Base-by-base conservation (phyloP, 169 alveolate genomes). In the Plasmodium vivax region DNA sequence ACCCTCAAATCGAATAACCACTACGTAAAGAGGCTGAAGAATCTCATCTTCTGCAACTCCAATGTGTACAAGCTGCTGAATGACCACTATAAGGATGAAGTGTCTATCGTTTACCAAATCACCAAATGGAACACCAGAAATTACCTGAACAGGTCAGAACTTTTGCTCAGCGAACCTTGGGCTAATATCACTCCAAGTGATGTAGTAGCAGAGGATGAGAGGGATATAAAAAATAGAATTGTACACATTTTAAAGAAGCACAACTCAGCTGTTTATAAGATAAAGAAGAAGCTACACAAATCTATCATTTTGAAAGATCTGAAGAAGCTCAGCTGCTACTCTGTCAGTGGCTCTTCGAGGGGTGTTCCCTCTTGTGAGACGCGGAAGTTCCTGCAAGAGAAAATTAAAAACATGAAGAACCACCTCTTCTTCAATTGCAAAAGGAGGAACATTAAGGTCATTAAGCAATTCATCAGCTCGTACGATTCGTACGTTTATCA, bases 401-500 rank as follows among this genome's bases (percentile, higher is more conserved):
- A 45, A 62, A 43, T 23, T 14, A 41, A 36, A 80, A 58, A 45
- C 47, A 80, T 54, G 62, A 62, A 23, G 62, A 45, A 72, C 47
- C 88, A 56, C 43, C 27, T 68, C 19, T 23, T 58, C 23, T 87
- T 87, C 19, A 36, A 77, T 54, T 56, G 58, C n/a, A 87, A 77
- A 68, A 51, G 43, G 47, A 77, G 54, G 56, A 84, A 32, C 19
- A 72, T 84, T 36, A 90, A 90, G 62, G 68, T 90, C 0, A 90
- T 90, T 80, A 90, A 90, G 27, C 38, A 90, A 62, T 90, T 90
- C 80, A 81, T 90, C n/a, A 90, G 94, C 45, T 36, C 94, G 1
- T 90, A 90, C 62, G 90, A 90, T 38, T 71, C 94, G 4, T 90
- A 90, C 68, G 36, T 90, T 5, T 90, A 90, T 80, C 94, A 90